Percentiles rank a stretch among this genome's conserved stretches.
Evolutionary conservation across 1,284 basidiomycete genomes (phyloP).

Genomic region (Austroboletus niveus): DNA sequence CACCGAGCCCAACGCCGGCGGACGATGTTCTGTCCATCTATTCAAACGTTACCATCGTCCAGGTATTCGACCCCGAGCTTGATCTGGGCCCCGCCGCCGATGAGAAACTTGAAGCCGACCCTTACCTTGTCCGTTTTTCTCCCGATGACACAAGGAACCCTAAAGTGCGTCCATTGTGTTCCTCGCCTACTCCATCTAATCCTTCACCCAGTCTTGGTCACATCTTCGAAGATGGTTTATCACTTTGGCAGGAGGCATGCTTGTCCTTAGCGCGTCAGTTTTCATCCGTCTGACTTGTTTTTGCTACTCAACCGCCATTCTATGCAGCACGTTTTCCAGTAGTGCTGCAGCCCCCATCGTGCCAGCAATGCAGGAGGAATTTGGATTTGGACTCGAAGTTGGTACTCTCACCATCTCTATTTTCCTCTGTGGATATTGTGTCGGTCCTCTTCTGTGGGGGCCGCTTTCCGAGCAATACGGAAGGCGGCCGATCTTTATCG

Average conservation of each 20-base stretch:
- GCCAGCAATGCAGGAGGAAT: constrained; percentile 47
- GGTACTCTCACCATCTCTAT: constrained; percentile 48
- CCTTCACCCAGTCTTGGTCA: constrained; percentile 53
- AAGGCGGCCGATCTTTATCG: constrained; percentile 64
- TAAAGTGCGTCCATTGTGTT: constrained; percentile 25
- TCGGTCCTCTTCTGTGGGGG: constrained; percentile 66
- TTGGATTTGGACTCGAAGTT: constrained; percentile 55
- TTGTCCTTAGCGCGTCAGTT: constrained; percentile 67
- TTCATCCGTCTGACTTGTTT: not conserved
- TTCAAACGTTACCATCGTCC: constrained; percentile 17
- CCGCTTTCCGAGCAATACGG: constrained; percentile 56
- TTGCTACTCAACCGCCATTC: constrained; percentile 9
- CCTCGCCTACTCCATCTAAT: not conserved
- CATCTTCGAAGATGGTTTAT: constrained; percentile 59
- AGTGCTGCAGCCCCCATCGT: constrained; percentile 53
- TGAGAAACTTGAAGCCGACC: constrained; percentile 21
- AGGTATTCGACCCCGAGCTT: constrained; percentile 13
- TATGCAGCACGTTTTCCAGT: constrained; percentile 57
- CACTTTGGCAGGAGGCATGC: constrained; percentile 55
- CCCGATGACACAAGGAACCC: constrained; percentile 37
- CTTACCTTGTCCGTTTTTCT: constrained; percentile 32
- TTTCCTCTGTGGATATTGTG: constrained; percentile 55
- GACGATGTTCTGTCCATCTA: constrained; percentile 16
- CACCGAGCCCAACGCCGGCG: constrained; percentile 12
- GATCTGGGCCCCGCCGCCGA: constrained; percentile 7